Evolutionary conservation across 2,329 filamentous ascomycete genomes (phyloP), one percentile per base, ranked within the genome.

Genomic region (Cadophora gregata): DNA sequence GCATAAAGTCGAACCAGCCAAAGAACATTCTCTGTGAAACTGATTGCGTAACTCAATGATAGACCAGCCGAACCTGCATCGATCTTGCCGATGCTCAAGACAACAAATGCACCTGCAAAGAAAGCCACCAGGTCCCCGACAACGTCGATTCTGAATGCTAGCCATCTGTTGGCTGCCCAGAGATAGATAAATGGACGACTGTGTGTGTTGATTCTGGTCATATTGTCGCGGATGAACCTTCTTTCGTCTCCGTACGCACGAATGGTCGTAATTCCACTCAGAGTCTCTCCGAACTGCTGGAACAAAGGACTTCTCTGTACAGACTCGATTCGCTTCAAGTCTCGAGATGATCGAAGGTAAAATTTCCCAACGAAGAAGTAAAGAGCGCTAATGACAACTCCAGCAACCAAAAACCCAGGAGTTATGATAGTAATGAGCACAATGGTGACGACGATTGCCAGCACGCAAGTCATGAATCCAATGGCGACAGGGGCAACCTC

Each of bases 131-230:
- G 77, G 71, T 97, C 94, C 71, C 96, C 96, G 25, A 96, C 88
- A 60, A 96, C 83, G 78, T 99, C 96, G 10, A 97, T 93, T 64
- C 96, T 88, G 80, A 98, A 92, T 1, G 95, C 90, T 50, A 99
- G 89, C 96, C 96, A 99, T 82, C 96, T 89, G 80, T 99, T 98
- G 77, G 93, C 92, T 53, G 92, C 94, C 96, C 96, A 99, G 14
- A 98, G 83, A 77, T 94, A 98, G 78, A 98, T 95, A 80, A 97
- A 98, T 0, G 96, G 96, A 59, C 96, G 89, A 74, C 92, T 91
- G 77, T 97, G 94, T 8, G 89, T 91, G 80, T 99, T 97, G 79
- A 99, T 93, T 74, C 91, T 91, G 64, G 84, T 80, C 67, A 98
- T 83, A 75, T 98, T 99, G 76, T 99, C 95, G 24, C 93, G 87